phyloP scores from a whole-genome alignment of 2,329 filamentous ascomycete genomes.

The Kalmusia sp. region DNA sequence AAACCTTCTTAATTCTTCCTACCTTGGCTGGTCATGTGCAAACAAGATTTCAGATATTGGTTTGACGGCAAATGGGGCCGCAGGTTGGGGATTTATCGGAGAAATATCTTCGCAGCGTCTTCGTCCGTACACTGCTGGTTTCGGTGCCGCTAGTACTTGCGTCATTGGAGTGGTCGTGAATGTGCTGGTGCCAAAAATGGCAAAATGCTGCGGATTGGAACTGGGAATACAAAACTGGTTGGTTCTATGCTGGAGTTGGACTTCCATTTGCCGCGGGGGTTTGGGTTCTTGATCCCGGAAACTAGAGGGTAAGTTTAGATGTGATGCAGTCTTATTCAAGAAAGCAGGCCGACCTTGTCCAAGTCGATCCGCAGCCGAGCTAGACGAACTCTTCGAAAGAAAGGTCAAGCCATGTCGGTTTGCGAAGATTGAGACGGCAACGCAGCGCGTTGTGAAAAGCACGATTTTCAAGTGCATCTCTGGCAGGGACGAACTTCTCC shows the following conservation, averaged over 20 bases:
- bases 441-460: slow-evolving; percentile 7
- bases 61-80: slow-evolving; percentile 12
- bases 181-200: slow-evolving; percentile 14
- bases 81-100: slow-evolving; percentile 16
- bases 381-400: slow-evolving; percentile 17
- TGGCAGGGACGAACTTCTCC: slow-evolving; percentile 5
- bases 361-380: slow-evolving; percentile 12
- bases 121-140: slow-evolving; percentile 14
- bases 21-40: background rate
- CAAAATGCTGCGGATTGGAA: slow-evolving; percentile 14
- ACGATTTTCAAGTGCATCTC: too few relatives aligned
- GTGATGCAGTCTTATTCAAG: background rate
- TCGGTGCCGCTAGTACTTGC: slow-evolving; percentile 13
- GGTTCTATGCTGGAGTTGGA: slow-evolving; percentile 17
- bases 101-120: slow-evolving; percentile 17
- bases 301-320: slow-evolving; percentile 6
- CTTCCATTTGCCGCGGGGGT: slow-evolving; percentile 13
- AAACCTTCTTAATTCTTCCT: background rate
- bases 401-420: slow-evolving; percentile 15
- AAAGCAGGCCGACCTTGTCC: background rate
- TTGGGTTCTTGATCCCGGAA: slow-evolving; percentile 18
- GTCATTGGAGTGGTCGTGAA: slow-evolving; percentile 14
- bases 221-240: slow-evolving; percentile 18
- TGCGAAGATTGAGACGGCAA: slow-evolving; percentile 13
- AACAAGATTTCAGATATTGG: slow-evolving; percentile 10